Evolutionary conservation across 1,284 basidiomycete species (phyloP), one percentile per base, ranked within the genome.

Genomic region (Polyporus tsugae): DNA sequence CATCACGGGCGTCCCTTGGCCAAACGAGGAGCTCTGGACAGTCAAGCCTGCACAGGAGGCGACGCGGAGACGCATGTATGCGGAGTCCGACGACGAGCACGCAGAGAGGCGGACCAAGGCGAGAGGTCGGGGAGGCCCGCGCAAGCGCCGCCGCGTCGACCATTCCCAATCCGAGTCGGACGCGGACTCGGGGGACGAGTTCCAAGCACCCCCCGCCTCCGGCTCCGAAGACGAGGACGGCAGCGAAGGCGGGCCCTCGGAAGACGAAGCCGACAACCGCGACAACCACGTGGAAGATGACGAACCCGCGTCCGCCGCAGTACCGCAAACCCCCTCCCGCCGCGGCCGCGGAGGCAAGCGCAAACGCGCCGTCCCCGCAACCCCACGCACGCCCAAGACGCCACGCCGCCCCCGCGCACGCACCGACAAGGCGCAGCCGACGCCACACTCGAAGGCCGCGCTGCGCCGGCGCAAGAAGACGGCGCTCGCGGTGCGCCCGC

Each of bases 381-480:
- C 70, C 1, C 72, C 76, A 6, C 67, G 72, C 49, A 74, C 73
- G 59, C 75, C 71, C 68, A 75, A 65, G 60, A 75, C 75, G 7
- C 74, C 75, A 1, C 75, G 76, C 53, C 74, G 73, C 6, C 74
- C 76, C 33, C 74, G 73, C 36, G 63, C 46, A 73, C 49, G 71
- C 62, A 75, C 67, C 46, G 64, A 73, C 75, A 78, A 71, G 2
- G 63, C 83, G 1, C 85, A 85, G 36, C 89, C 90, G 5, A 92
- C 91, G 0, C 91, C 91, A 22, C 89, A 90, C 75, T 91, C 90
- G 10, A 91, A 91, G 75, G 86, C 86, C 4, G 85, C 87, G 6
- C 81, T 91, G 36, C 80, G 79, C 62, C 81, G 81, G 52, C 81
- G 83, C 29, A 78, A 76, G 64, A 80, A 77, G 71, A 81, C 80